Percentiles rank a stretch among this genome's conserved stretches.
phyloP scores from a whole-genome alignment of 805 yeast species.

The Saccharomycopsis babjevae region DNA sequence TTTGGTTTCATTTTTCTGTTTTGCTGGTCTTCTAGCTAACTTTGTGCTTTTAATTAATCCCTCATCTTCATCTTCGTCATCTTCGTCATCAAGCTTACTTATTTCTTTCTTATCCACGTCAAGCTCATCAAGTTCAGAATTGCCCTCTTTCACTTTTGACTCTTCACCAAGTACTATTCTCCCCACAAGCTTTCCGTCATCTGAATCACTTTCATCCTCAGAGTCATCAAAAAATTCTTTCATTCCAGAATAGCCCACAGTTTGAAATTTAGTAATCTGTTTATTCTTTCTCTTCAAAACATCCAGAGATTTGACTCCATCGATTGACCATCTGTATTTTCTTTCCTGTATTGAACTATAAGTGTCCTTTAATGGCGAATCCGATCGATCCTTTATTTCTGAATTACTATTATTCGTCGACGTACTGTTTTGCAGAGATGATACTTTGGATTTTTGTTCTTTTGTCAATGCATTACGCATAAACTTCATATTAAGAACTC shows the following conservation, averaged over 20 bases:
- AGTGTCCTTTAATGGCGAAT: background rate
- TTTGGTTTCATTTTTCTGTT: background rate
- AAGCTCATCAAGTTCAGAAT: background rate
- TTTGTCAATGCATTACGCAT: constrained; percentile 16
- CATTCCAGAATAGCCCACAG: constrained; percentile 12
- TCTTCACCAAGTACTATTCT: constrained; percentile 6
- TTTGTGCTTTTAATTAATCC: background rate
- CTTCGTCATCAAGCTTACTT: background rate
- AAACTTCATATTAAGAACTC: constrained; percentile 18
- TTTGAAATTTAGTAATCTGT: background rate
- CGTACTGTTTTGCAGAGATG: background rate
- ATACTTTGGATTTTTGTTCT: background rate
- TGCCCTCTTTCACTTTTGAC: background rate
- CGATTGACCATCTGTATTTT: constrained; percentile 8
- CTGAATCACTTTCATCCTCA: constrained; percentile 3
- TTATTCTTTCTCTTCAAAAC: background rate
- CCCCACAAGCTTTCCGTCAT: background rate
- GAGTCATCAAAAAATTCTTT: constrained; percentile 12
- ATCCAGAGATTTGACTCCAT: constrained; percentile 1
- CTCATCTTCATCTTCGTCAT: background rate
- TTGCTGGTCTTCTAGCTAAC: background rate
- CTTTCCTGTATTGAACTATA: background rate
- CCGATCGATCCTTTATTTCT: background rate
- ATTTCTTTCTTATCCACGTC: background rate
- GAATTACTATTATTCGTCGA: background rate